Conservation (phyloP, 2,329 filamentous ascomycete genomes). For the Raffaelea albimanens region DNA sequence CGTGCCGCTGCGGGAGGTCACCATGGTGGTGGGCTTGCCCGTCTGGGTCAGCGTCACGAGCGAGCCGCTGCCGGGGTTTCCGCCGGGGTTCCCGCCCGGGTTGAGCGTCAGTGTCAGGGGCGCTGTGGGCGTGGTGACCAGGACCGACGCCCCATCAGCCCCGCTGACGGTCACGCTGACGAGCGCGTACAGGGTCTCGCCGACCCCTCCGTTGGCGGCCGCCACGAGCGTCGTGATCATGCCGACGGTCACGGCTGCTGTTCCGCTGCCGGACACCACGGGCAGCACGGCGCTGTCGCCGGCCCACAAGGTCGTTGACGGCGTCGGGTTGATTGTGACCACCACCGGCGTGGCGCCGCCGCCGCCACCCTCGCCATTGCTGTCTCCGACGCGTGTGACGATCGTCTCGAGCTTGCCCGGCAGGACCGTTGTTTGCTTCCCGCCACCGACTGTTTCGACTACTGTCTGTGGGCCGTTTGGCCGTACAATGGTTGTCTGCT, state of each 20-base stretch:
- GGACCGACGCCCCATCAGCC: constrained; percentile 12
- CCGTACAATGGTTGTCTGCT: constrained; percentile 13
- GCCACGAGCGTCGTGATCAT: too few relatives aligned
- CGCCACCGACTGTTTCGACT: constrained; percentile 10
- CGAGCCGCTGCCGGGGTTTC: too few relatives aligned
- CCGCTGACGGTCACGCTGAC: constrained; percentile 11
- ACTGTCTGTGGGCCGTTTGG: constrained; percentile 10
- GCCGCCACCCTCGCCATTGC: neutral
- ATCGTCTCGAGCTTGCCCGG: constrained; percentile 10
- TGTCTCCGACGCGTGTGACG: constrained; percentile 3
- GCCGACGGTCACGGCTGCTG: too few relatives aligned
- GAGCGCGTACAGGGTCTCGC: too few relatives aligned
- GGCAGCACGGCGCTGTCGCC: neutral
- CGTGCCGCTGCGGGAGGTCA: constrained; percentile 11
- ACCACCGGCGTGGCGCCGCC: neutral
- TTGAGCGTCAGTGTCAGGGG: neutral
- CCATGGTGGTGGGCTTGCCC: constrained; percentile 14
- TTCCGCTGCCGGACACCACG: too few relatives aligned
- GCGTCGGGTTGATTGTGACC: neutral
- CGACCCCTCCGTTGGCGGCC: too few relatives aligned
- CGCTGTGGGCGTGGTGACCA: neutral
- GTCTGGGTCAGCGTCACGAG: neutral
- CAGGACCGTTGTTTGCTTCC: constrained; percentile 10
- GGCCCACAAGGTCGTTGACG: neutral
- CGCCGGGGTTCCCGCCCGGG: neutral